Evolutionary conservation across 768 basidiomycete genomes (phyloP).

Genomic region (Chalciporus pseudorubinellus): DNA sequence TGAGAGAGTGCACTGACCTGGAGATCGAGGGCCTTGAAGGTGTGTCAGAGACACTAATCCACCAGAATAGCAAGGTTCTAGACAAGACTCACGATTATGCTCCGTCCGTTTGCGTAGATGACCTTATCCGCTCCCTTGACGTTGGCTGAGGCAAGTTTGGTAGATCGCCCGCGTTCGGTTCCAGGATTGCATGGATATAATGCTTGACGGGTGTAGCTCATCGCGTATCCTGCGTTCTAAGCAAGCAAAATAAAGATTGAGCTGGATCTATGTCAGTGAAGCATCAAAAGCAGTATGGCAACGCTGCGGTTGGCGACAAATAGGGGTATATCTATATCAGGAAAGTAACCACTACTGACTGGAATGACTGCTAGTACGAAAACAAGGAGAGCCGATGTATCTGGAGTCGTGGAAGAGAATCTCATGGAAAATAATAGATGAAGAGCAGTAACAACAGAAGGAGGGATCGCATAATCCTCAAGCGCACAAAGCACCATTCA

Average conservation of each 20-base stretch:
- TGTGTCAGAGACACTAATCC: neutral
- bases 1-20: constrained; percentile 47
- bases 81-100: constrained; percentile 66
- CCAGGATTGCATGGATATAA: constrained; percentile 68
- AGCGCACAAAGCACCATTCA: constrained; percentile 11
- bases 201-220: constrained; percentile 51
- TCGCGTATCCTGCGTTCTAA: constrained; percentile 18
- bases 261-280: neutral
- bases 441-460: constrained; percentile 9
- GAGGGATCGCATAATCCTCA: neutral
- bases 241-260: neutral
- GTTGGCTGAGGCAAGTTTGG: constrained; percentile 70
- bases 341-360: neutral
- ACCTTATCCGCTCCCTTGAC: constrained; percentile 56
- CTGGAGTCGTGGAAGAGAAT: neutral
- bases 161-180: constrained; percentile 64
- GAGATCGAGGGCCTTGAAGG: constrained; percentile 72
- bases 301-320: constrained; percentile 6
- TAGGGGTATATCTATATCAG: constrained; percentile 21
- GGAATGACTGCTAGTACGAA: neutral
- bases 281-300: neutral
- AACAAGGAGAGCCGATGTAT: constrained; percentile 1
- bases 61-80: neutral
- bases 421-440: constrained; percentile 8
- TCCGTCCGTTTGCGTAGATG: constrained; percentile 81